These are phyloP conservation scores for Ogataea kodamae DNA, from an alignment of 805 yeast species.

Conservation along the genomic window DNA sequence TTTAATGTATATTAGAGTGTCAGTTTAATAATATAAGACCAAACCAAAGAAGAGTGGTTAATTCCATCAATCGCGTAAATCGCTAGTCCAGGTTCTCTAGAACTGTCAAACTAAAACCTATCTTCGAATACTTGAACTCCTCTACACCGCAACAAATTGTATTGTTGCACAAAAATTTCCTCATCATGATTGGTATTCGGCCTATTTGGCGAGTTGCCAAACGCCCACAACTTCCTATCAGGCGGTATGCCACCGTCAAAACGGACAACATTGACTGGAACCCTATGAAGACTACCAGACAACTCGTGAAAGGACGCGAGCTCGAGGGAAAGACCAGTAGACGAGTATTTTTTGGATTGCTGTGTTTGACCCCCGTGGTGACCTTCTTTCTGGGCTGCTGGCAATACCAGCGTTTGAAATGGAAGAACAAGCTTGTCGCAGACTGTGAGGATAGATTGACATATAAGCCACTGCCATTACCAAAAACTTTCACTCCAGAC, in stretches of 20 bases:
- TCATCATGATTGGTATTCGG: conserved; percentile 5
- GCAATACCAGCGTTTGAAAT: conserved; percentile 81
- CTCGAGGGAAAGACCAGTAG: conserved; percentile 22
- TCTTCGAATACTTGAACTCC: too few species aligned
- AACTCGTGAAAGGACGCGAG: conserved; percentile 34
- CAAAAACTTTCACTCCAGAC: conserved; percentile 59
- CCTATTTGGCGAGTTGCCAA: conserved; percentile 1
- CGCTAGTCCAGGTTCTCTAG: too few species aligned
- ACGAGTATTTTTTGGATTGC: conserved; percentile 32
- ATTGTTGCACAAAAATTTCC: too few species aligned
- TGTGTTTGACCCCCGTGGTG: conserved; percentile 79
- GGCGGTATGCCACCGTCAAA: conserved; percentile 39
- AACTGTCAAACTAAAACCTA: too few species aligned
- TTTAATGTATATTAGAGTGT: conserved; percentile 1
- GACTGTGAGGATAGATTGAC: conserved; percentile 79
- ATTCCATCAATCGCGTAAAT: too few species aligned
- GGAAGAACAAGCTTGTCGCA: conserved; percentile 86
- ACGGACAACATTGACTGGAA: conserved; percentile 83
- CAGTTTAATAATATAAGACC: too few species aligned
- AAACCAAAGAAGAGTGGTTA: too few species aligned
- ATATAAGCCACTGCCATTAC: conserved; percentile 68
- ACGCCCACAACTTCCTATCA: neutral
- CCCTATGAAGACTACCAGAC: conserved; percentile 55
- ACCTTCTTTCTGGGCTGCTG: conserved; percentile 87
- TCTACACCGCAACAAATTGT: conserved; percentile 1